A percentile compares a stretch with the other conserved stretches of the same genome.
phyloP scores from a whole-genome alignment of 1,139 yeast genomes.

The Geotrichum fermentans region DNA sequence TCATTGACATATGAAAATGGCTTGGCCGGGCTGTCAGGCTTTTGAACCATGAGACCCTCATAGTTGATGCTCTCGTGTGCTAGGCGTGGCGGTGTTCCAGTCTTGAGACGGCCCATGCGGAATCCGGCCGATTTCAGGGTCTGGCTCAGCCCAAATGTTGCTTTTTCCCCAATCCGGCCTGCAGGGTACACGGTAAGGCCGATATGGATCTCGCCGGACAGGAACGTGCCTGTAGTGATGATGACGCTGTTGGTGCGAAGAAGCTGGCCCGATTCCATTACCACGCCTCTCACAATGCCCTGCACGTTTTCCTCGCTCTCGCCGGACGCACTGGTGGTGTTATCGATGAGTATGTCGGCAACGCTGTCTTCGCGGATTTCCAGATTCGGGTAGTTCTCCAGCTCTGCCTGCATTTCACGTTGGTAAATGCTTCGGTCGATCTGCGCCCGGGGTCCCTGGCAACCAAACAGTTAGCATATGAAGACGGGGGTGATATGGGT shows the following conservation, averaged over 20 bases:
- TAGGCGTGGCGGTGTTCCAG: constrained; percentile 95
- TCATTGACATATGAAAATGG: constrained; percentile 91
- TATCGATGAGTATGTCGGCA: constrained; percentile 64
- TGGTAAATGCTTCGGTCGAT: constrained; percentile 81
- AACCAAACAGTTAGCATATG: background rate
- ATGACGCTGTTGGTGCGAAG: constrained; percentile 64
- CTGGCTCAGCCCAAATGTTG: constrained; percentile 81
- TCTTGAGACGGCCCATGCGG: constrained; percentile 80
- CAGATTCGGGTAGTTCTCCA: constrained; percentile 56
- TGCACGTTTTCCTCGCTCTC: constrained; percentile 32
- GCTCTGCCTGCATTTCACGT: constrained; percentile 68
- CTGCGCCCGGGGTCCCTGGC: constrained; percentile 84
- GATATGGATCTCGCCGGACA: constrained; percentile 90
- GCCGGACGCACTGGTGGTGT: constrained; percentile 28
- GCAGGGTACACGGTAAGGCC: constrained; percentile 78
- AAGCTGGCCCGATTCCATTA: constrained; percentile 62
- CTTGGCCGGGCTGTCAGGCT: constrained; percentile 72
- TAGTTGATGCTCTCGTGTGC: constrained; percentile 69
- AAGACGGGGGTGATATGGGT: too few relatives aligned
- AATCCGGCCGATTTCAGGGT: constrained; percentile 77
- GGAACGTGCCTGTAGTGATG: constrained; percentile 91
- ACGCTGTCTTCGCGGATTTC: constrained; percentile 69
- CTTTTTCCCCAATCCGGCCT: constrained; percentile 89
- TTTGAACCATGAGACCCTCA: constrained; percentile 53
- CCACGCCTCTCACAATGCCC: constrained; percentile 56